Evolutionary conservation across 2,329 filamentous ascomycete species (phyloP).

Genomic region (Aspergillus fumigatus): DNA sequence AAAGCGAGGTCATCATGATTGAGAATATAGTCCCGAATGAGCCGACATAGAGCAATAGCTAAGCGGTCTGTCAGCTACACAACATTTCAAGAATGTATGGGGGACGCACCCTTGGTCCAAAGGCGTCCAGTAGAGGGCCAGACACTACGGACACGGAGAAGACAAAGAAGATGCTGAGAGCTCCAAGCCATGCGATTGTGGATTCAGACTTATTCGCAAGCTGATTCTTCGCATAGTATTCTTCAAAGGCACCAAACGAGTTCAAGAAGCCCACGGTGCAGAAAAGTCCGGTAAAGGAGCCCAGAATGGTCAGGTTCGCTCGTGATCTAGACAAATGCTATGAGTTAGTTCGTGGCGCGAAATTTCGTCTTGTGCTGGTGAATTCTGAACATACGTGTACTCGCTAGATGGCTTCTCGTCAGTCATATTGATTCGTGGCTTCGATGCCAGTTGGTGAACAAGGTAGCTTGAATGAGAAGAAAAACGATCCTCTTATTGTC

Average conservation of each 20-base stretch:
- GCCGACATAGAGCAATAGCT: conserved; percentile 27
- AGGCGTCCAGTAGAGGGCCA: conserved; percentile 28
- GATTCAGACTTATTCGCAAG: conserved; percentile 23
- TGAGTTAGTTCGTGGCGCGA: not conserved
- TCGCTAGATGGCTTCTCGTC: conserved; percentile 10
- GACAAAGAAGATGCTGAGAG: conserved; percentile 28
- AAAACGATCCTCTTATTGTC: too few relatives aligned
- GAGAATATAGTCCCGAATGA: conserved; percentile 26
- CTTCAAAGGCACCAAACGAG: conserved; percentile 34
- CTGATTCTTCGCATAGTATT: conserved; percentile 26
- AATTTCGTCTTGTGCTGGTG: not conserved
- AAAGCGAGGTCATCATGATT: conserved; percentile 37
- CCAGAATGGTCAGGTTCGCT: conserved; percentile 26
- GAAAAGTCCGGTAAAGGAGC: conserved; percentile 28
- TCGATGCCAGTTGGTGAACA: not conserved
- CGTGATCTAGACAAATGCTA: conserved; percentile 13
- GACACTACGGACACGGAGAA: conserved; percentile 25
- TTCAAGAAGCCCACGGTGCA: conserved; percentile 38
- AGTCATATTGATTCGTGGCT: not conserved
- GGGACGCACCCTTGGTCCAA: conserved; percentile 25
- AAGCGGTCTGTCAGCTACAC: not conserved
- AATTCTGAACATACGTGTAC: conserved; percentile 18
- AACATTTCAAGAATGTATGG: not conserved
- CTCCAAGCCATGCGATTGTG: conserved; percentile 33
- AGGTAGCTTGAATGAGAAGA: too few relatives aligned